Base-by-base conservation (phyloP, 2,329 filamentous ascomycete genomes). In the Colletotrichum sp. region DNA sequence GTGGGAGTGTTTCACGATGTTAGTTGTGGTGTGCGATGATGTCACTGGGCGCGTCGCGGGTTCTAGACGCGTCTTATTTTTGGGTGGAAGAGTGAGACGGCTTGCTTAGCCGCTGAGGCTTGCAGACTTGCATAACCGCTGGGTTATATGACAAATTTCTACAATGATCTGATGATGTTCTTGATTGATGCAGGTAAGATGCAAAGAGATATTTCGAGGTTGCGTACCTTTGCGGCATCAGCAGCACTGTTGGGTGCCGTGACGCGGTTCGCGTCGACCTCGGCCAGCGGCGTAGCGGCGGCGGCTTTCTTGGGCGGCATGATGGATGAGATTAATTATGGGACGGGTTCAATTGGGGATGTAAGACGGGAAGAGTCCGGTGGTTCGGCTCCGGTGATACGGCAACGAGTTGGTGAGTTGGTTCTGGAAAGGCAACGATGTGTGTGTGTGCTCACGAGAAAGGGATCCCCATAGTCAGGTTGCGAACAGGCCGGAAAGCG, bases 231-330 rank as follows among this genome's bases (percentile, higher is more conserved):
- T 36, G 59, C 34, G 21, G 34, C 48, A 8, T 14, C 55, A 9
- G 34, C 48, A 24, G 3, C 56, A n/a, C n/a, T 30, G 18, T 5
- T n/a, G 1, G 65, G 24, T 3, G 68, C 68, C 52, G 24, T 52
- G 10, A 52, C 26, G 48, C 73, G 69, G 16, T 74, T 74, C 48
- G 58, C 18, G 64, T 75, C 58, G 36, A n/a, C 43, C 34, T 73
- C 63, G 34, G 38, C 63, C 18, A 75, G 70, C 38, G 73, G 62
- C 61, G 8, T n/a, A 0, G 52, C 26, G n/a, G 71, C 63, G 2
- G 36, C 30, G 1, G 43, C 43, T 4, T 48, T 65, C 48, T 59
- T 61, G 34, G 67, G 71, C 66, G 67, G 71, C 71, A 71, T 48
- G 32, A 59, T n/a, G 36, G 55, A 43, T 43, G 48, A 43, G 32